phyloP scores from a whole-genome alignment of 2,329 filamentous ascomycete species.

The Fusarium sp. region DNA sequence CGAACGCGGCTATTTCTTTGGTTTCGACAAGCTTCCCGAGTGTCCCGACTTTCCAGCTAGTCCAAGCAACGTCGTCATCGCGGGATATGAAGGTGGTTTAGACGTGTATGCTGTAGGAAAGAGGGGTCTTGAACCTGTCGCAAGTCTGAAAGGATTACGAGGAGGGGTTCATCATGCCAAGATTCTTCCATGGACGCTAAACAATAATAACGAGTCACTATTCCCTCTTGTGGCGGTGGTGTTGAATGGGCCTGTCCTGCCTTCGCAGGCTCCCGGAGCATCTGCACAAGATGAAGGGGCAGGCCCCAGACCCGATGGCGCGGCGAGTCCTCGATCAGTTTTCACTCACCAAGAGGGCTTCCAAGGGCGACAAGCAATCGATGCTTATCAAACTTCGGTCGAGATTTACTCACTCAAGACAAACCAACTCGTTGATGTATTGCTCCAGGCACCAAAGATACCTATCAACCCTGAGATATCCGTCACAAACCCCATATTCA shows the following conservation, averaged over 20 bases:
- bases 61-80: slow-evolving; percentile 74
- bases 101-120: slow-evolving; percentile 80
- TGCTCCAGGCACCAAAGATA: slow-evolving; percentile 76
- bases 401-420: slow-evolving; percentile 88
- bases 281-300: slow-evolving; percentile 52
- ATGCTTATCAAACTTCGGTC: slow-evolving; percentile 85
- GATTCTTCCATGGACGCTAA: slow-evolving; percentile 76
- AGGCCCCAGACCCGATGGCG: slow-evolving; percentile 56
- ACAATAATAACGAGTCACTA: slow-evolving; percentile 63
- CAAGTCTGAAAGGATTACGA: slow-evolving; percentile 78
- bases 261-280: slow-evolving; percentile 52
- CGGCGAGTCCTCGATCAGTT: slow-evolving; percentile 56
- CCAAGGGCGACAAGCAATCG: slow-evolving; percentile 56
- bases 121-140: slow-evolving; percentile 75
- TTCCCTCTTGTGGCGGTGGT: slow-evolving; percentile 83
- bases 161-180: slow-evolving; percentile 86
- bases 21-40: slow-evolving; percentile 78
- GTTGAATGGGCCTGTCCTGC: slow-evolving; percentile 78
- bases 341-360: slow-evolving; percentile 53
- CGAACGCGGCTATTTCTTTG: slow-evolving; percentile 80
- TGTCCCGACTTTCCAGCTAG: slow-evolving; percentile 52
- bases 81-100: slow-evolving; percentile 83
- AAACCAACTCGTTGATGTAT: slow-evolving; percentile 75
- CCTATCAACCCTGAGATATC: slow-evolving; percentile 66
- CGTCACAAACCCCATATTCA: slow-evolving; percentile 71